These are phyloP conservation scores for Annulohypoxylon bovei DNA, from an alignment of 495 filamentous ascomycete species.

Conservation along the genomic window DNA sequence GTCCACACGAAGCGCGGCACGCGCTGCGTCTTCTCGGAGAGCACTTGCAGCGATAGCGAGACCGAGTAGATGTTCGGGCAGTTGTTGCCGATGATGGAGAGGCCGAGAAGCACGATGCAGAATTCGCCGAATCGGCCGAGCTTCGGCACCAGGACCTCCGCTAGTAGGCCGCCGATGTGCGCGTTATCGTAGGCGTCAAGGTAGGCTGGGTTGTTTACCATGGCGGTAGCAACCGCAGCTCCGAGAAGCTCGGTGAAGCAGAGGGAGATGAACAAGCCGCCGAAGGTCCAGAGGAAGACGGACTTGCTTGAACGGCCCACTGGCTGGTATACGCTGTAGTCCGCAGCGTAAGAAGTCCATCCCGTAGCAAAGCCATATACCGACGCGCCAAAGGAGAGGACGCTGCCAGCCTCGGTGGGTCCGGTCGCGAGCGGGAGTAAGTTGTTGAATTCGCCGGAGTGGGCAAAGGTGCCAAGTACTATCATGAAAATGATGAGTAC, in stretches of 20 bases:
- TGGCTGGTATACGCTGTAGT: slow-evolving; percentile 88
- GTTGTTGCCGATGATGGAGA: slow-evolving; percentile 85
- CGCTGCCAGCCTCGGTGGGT: slow-evolving; percentile 67
- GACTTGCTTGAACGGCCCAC: slow-evolving; percentile 63
- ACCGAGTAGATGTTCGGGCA: slow-evolving; percentile 92
- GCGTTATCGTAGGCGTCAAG: slow-evolving; percentile 66
- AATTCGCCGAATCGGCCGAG: slow-evolving; percentile 83
- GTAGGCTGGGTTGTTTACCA: slow-evolving; percentile 65
- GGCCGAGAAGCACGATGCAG: slow-evolving; percentile 80
- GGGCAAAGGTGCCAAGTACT: slow-evolving; percentile 75
- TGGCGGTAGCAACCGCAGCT: slow-evolving; percentile 75
- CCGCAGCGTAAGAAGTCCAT: slow-evolving; percentile 82
- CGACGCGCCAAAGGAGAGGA: slow-evolving; percentile 77
- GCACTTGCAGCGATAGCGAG: slow-evolving; percentile 76
- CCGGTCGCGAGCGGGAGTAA: slow-evolving; percentile 70
- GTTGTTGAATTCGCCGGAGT: slow-evolving; percentile 76
- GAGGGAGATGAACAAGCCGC: slow-evolving; percentile 75
- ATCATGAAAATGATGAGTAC: slow-evolving; percentile 82
- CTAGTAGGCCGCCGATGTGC: slow-evolving; percentile 76
- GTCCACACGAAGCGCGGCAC: slow-evolving; percentile 85
- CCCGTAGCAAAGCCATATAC: slow-evolving; percentile 83
- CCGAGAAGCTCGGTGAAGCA: slow-evolving; percentile 84
- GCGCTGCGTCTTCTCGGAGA: slow-evolving; percentile 69
- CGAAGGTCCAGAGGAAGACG: slow-evolving; percentile 76
- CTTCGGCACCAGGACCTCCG: slow-evolving; percentile 69